Evolutionary conservation across 192 early-diverging fungal species (phyloP), one percentile per base, ranked within the genome.

Genomic region (Backusella macrospora): DNA sequence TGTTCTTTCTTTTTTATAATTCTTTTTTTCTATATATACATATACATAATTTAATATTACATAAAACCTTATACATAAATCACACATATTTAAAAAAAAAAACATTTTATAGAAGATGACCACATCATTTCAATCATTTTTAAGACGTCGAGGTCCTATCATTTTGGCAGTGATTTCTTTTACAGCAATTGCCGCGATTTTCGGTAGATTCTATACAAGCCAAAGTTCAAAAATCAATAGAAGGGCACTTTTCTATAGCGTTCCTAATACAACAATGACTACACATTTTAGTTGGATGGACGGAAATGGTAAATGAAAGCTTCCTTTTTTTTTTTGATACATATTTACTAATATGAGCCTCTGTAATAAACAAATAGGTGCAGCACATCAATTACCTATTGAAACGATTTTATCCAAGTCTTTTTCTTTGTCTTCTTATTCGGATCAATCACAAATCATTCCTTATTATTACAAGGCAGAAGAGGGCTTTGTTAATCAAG

Each of bases 391-490:
- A 47, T 67, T 73, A 29, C 64, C 76, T 79, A 82, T 86, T 42
- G 83, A 84, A 29, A 83, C 84, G 66, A 78, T 82, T 68, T 64
- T 87, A 67, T 86, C 85, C 14, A 87, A 87, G 74, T 78, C 86
- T 1, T 87, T 83, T 68, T 83, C 83, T 12, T 81, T 84, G 43
- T 73, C 85, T 83, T 37, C 86, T 81, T 76, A 74, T 5, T 80
- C 86, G 75, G 82, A 82, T 65, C 84, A 85, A 26, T 83, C 86
- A 21, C 81, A 87, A 42, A 79, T 87, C n/a, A 85, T 83, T 21
- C 86, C 86, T 8, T 87, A 83, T 71, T 86, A 84, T 40, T 87
- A 83, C 69, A 73, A 75, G 44, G 82, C 85, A 1, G 68, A 86
- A 47, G 65, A 71, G 9, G 43, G 65, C 34, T 77, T 79, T 62